Percentiles rank a stretch among this genome's conserved stretches.
These are phyloP conservation scores for Paecilomyces sp. DNA, from an alignment of 2,329 filamentous ascomycete genomes.

Conservation along the genomic window DNA sequence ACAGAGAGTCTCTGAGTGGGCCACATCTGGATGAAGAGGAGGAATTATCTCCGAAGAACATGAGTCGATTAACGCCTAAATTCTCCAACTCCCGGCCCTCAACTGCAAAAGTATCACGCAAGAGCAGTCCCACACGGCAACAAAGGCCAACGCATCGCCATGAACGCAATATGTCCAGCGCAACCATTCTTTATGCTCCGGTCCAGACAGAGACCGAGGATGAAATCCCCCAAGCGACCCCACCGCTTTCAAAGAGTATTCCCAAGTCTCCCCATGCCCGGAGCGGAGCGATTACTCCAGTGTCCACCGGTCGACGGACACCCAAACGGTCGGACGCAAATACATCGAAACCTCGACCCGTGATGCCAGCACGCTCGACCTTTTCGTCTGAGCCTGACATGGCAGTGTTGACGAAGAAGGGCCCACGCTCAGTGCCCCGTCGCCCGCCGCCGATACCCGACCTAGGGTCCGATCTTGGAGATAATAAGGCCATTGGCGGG, in stretches of 20 bases:
- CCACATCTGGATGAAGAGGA: constrained; percentile 10
- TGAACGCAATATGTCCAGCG: constrained; percentile 67
- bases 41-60: constrained; percentile 7
- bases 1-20: constrained; percentile 13
- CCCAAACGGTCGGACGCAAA: constrained; percentile 32
- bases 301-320: constrained; percentile 32
- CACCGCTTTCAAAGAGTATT: not conserved
- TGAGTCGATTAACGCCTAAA: constrained; percentile 21
- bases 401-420: constrained; percentile 45
- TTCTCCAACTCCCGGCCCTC: constrained; percentile 32
- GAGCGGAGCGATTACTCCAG: constrained; percentile 31
- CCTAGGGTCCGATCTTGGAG: constrained; percentile 65
- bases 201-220: constrained; percentile 22
- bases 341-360: constrained; percentile 47
- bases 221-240: constrained; percentile 10
- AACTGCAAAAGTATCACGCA: constrained; percentile 35
- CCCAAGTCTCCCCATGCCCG: not conserved
- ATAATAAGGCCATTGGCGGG: constrained; percentile 53
- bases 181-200: constrained; percentile 71
- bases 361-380: constrained; percentile 46
- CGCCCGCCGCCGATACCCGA: constrained; percentile 62
- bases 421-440: constrained; percentile 20
- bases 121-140: constrained; percentile 26
- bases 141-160: constrained; percentile 46
- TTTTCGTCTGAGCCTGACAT: constrained; percentile 52